A percentile compares a stretch with the other conserved stretches of the same genome.
Evolutionary conservation across 164 flowering plant genomes (phyloP).

Genomic region (Cinnamomum chago): DNA sequence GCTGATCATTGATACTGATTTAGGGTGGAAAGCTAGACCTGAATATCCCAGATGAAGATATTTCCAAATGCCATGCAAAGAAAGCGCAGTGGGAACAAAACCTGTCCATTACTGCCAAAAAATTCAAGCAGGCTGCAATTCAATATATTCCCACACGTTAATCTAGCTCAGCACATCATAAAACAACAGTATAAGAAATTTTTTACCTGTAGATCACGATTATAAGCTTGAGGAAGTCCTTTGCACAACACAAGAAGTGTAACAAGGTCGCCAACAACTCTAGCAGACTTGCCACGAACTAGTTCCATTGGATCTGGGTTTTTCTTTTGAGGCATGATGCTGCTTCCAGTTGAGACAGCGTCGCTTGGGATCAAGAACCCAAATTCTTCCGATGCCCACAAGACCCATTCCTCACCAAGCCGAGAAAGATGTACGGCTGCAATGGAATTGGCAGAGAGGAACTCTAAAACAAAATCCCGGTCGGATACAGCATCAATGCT

Average conservation of each 20-base stretch:
- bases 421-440: slow-evolving; percentile 91
- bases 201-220: slow-evolving; percentile 92
- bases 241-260: slow-evolving; percentile 93
- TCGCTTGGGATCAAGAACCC: slow-evolving; percentile 96
- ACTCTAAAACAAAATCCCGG: slow-evolving; percentile 91
- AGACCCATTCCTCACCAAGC: slow-evolving; percentile 98
- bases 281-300: slow-evolving; percentile 97
- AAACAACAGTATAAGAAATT: not conserved
- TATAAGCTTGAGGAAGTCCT: slow-evolving; percentile 96
- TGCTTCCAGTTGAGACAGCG: slow-evolving; percentile 96
- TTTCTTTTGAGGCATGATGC: slow-evolving; percentile 99
- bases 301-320: slow-evolving; percentile 99
- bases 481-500: slow-evolving; percentile 99
- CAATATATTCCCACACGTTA: not conserved
- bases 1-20: not conserved
- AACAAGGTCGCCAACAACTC: slow-evolving; percentile 81
- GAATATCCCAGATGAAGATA: not conserved
- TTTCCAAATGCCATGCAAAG: not conserved
- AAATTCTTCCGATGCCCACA: slow-evolving; percentile 99
- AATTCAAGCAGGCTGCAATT: not conserved
- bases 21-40: not conserved
- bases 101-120: not conserved
- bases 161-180: not conserved
- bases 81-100: not conserved
- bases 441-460: slow-evolving; percentile 83